Base-by-base conservation (phyloP, 2,329 filamentous ascomycete genomes). In the Leptographium lundbergii region DNA sequence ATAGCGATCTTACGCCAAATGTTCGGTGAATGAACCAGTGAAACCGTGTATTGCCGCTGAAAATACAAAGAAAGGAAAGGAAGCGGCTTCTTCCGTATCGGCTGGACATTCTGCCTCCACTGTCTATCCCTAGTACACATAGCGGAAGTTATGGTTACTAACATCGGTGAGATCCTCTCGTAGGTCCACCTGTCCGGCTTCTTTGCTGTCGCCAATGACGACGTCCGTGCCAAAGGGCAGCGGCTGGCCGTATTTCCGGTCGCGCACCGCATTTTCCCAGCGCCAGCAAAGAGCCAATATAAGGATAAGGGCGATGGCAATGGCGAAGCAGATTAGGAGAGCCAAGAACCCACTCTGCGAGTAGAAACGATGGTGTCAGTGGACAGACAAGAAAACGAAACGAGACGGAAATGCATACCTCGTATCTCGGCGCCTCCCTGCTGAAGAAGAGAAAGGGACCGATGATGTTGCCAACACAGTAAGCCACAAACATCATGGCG, bases 391-490 rank as follows among this genome's bases (percentile, higher is more conserved):
- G 19, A 51, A 3, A 25, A 17, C 27, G 17, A 51, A 25, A 51
- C 27, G 3, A 51, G 27, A 17, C 10, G 24, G 13, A 2, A 7
- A 19, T 25, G 5, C 22, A 17, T 51, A 29, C 48, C 48, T 63
- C 66, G 32, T 75, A 75, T 3, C 66, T 66, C 5, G 72, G 73
- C 1, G 74, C 72, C 62, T 85, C 79, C 14, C 72, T 65, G 0
- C 74, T 69, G 53, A 77, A 77, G 67, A 84, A 85, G 70, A 85
- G 85, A 68, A 85, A 84, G 0, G 83, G 82, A 0, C 81, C 79
- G 4, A 75, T 76, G 52, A 85, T 82, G 64, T 85, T 84, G 5
- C 81, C 82, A 1, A 78, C 74, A 64, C 80, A 83, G 58, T 80
- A 80, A 0, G 80, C 81, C 14, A 84, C 72, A 70, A 81, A 84